Conservation (phyloP, 2,329 filamentous ascomycete genomes). For the Hymenoscyphus albidus region DNA sequence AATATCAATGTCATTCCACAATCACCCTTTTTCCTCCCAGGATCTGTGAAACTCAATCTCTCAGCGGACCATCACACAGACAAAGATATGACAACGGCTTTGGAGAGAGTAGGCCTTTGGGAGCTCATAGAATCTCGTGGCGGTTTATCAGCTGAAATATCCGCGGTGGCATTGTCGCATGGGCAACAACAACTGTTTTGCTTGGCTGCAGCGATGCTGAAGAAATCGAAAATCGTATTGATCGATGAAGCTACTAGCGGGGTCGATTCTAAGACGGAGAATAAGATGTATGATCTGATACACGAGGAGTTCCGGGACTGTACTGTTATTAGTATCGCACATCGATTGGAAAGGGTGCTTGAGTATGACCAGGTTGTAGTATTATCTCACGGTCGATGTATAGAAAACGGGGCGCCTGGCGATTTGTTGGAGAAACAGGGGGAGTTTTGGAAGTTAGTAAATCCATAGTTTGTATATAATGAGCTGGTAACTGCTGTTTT, state of each 20-base stretch:
- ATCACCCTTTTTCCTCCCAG: constrained; percentile 85
- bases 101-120: constrained; percentile 40
- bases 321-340: constrained; percentile 46
- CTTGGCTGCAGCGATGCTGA: constrained; percentile 44
- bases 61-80: constrained; percentile 77
- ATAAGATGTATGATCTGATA: constrained; percentile 39
- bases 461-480: no score
- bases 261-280: constrained; percentile 34
- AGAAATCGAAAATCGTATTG: constrained; percentile 38
- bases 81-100: constrained; percentile 48
- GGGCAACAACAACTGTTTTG: constrained; percentile 49
- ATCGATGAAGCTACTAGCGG: constrained; percentile 45
- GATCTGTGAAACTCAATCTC: constrained; percentile 81
- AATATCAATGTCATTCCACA: constrained; percentile 94
- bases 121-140: constrained; percentile 10
- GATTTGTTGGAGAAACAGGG: no score
- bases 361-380: constrained; percentile 37
- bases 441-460: no score
- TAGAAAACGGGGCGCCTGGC: no score
- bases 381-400: background rate
- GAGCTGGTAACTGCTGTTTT: no score
- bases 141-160: constrained; percentile 35
- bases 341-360: constrained; percentile 41
- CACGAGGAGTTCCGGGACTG: constrained; percentile 47
- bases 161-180: constrained; percentile 53